These are phyloP conservation scores for Hypocrella siamensis DNA, from an alignment of 2,329 filamentous ascomycete species.

Conservation along the genomic window DNA sequence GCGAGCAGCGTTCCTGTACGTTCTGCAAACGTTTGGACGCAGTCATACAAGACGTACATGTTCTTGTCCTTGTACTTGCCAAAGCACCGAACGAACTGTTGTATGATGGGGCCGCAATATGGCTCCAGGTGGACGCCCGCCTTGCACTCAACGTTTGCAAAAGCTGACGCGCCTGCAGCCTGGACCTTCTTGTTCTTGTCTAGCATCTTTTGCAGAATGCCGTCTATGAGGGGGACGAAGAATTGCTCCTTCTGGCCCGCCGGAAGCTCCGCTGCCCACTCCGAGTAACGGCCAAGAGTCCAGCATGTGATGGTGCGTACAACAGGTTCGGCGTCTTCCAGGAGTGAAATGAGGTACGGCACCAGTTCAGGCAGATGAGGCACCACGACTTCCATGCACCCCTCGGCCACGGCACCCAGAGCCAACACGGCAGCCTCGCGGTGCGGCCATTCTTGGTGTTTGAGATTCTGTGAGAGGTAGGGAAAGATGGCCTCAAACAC, in stretches of 20 bases:
- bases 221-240: constrained; percentile 96
- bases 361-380: constrained; percentile 85
- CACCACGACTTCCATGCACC: constrained; percentile 77
- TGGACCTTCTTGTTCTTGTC: constrained; percentile 97
- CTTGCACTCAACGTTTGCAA: constrained; percentile 91
- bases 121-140: constrained; percentile 66
- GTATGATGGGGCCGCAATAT: constrained; percentile 80
- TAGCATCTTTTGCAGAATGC: constrained; percentile 84
- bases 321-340: constrained; percentile 75
- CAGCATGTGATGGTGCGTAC: constrained; percentile 96
- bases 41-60: constrained; percentile 98
- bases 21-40: constrained; percentile 91
- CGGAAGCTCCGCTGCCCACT: constrained; percentile 70
- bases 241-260: constrained; percentile 56
- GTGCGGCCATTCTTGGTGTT: constrained; percentile 78
- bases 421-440: constrained; percentile 90
- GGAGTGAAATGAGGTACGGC: constrained; percentile 73
- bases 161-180: constrained; percentile 87
- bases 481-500: constrained; percentile 89
- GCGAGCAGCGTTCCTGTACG: constrained; percentile 71
- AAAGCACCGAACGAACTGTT: constrained; percentile 87
- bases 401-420: constrained; percentile 85
- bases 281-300: constrained; percentile 86
- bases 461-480: constrained; percentile 80
- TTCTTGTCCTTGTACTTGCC: constrained; percentile 94